Conservation (phyloP, 345 rosid genomes). For the Brassica nigra region DNA sequence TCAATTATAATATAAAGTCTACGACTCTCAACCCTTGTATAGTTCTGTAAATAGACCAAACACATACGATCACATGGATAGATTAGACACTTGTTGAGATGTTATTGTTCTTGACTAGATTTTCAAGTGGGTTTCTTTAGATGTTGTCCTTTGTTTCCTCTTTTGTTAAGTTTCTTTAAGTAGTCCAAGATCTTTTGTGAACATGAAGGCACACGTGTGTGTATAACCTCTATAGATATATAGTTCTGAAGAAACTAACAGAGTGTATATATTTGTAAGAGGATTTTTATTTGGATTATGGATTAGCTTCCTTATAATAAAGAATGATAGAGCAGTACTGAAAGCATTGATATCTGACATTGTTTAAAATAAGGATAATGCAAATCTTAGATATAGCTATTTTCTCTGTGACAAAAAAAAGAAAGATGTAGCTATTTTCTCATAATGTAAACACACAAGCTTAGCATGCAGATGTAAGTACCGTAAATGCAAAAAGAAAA, state of each 20-base stretch:
- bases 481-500: neutral
- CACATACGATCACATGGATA: slow-evolving; percentile 16
- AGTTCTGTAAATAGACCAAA: slow-evolving; percentile 31
- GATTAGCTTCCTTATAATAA: neutral
- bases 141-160: slow-evolving; percentile 31
- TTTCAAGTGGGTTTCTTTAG: slow-evolving; percentile 10
- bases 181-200: neutral
- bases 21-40: slow-evolving; percentile 23
- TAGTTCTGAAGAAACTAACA: neutral
- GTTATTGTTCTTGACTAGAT: slow-evolving; percentile 29
- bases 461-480: neutral
- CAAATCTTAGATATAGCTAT: neutral
- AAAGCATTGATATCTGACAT: neutral
- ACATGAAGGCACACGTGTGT: slow-evolving; percentile 3
- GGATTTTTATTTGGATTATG: neutral
- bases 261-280: neutral
- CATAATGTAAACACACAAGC: neutral
- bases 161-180: slow-evolving; percentile 24
- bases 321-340: neutral
- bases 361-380: neutral
- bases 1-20: slow-evolving; percentile 3
- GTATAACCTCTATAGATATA: neutral
- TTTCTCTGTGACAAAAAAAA: neutral
- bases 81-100: slow-evolving; percentile 29
- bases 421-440: neutral